Evolutionary conservation across 2,329 filamentous ascomycete genomes (phyloP).

Genomic region (Cladosporium sp.): DNA sequence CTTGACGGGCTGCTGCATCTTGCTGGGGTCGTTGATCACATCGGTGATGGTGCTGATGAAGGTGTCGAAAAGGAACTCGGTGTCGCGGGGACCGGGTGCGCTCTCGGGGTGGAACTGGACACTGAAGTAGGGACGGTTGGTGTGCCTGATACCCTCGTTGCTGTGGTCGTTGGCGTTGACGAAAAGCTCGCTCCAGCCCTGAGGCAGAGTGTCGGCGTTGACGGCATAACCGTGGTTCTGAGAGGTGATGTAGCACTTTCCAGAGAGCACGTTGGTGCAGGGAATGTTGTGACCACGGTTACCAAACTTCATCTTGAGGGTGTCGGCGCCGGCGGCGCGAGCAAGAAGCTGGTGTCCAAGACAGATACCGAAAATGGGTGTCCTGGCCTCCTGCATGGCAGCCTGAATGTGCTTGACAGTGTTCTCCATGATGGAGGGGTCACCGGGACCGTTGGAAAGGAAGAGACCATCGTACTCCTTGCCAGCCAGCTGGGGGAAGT

Average conservation of each 20-base stretch:
- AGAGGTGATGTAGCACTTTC: slow-evolving; percentile 97
- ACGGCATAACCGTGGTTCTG: slow-evolving; percentile 98
- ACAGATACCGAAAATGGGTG: slow-evolving; percentile 93
- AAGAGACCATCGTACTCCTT: slow-evolving; percentile 94
- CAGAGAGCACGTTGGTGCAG: slow-evolving; percentile 90
- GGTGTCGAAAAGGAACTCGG: slow-evolving; percentile 94
- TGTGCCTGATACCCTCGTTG: slow-evolving; percentile 95
- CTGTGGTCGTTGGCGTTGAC: slow-evolving; percentile 97
- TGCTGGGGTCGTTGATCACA: slow-evolving; percentile 61
- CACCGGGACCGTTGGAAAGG: slow-evolving; percentile 95
- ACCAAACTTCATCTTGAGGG: slow-evolving; percentile 97
- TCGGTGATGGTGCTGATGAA: slow-evolving; percentile 82
- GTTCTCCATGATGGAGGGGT: slow-evolving; percentile 76
- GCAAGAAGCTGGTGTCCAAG: slow-evolving; percentile 90
- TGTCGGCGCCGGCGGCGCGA: slow-evolving; percentile 77
- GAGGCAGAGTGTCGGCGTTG: slow-evolving; percentile 67
- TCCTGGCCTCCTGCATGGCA: slow-evolving; percentile 72
- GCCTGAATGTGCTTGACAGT: slow-evolving; percentile 76
- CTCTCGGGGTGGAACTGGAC: slow-evolving; percentile 99
- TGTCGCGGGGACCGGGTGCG: slow-evolving; percentile 90
- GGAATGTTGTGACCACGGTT: slow-evolving; percentile 99
- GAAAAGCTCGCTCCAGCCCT: slow-evolving; percentile 88
- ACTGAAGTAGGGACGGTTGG: slow-evolving; percentile 85
- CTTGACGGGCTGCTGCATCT: slow-evolving; percentile 67
- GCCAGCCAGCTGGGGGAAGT: slow-evolving; percentile 70